phyloP scores from a whole-genome alignment of 192 early-diverging fungal genomes.

The Entomortierella parvispora region DNA sequence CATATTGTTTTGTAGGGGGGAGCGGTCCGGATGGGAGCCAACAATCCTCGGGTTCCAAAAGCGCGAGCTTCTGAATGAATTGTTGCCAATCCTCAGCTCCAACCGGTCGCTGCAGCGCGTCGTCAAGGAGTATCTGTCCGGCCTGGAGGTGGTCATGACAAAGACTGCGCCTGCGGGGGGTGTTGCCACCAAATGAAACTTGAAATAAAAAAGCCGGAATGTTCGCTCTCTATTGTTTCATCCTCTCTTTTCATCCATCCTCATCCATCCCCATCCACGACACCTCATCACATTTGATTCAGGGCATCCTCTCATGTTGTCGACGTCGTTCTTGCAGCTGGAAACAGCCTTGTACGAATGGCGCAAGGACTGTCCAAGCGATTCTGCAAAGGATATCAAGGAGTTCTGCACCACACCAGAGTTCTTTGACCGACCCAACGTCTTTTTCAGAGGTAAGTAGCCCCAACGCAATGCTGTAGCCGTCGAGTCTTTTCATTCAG shows the following conservation, averaged over 20 bases:
- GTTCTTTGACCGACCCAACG: conserved; percentile 26
- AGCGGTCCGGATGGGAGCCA: conserved; percentile 50
- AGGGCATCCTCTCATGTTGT: not conserved
- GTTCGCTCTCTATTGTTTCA: not conserved
- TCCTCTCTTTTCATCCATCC: not conserved
- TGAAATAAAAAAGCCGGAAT: too few relatives aligned
- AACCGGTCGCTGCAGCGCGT: conserved; percentile 73
- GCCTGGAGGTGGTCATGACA: conserved; percentile 29
- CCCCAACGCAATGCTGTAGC: not conserved
- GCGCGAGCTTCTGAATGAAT: conserved; percentile 67
- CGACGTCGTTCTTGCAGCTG: conserved; percentile 26
- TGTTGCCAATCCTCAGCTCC: conserved; percentile 74
- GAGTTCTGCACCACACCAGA: conserved; percentile 13
- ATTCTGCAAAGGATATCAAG: conserved; percentile 19
- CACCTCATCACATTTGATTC: too few relatives aligned
- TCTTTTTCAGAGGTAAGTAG: conserved; percentile 33
- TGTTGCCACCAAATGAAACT: too few relatives aligned
- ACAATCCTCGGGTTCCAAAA: conserved; percentile 65
- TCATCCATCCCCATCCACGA: not conserved
- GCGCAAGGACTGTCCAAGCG: conserved; percentile 27
- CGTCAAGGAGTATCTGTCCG: conserved; percentile 64
- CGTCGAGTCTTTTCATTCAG: too few relatives aligned
- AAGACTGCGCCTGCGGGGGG: not conserved
- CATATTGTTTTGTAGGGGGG: too few relatives aligned
- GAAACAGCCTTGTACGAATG: conserved; percentile 34